These are phyloP conservation scores for Blastobotrys aristatus DNA, from an alignment of 1,139 yeast genomes.

Conservation along the genomic window DNA sequence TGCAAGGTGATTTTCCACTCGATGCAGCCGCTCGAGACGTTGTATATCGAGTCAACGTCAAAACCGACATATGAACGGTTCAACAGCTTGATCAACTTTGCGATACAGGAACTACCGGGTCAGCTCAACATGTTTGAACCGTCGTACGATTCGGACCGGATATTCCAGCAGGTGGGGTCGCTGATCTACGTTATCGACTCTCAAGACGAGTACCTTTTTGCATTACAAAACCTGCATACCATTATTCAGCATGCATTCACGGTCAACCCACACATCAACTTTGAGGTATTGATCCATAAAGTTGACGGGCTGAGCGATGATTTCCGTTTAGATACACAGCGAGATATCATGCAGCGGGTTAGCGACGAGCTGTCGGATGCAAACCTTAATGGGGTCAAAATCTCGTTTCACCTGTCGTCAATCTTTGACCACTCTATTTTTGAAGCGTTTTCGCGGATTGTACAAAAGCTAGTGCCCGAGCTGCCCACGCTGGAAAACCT, in stretches of 20 bases:
- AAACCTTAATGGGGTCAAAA: slow-evolving; percentile 87
- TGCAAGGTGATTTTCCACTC: slow-evolving; percentile 94
- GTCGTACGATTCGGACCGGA: slow-evolving; percentile 59
- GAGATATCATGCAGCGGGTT: slow-evolving; percentile 94
- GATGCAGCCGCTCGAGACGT: slow-evolving; percentile 92
- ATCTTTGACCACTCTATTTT: slow-evolving; percentile 94
- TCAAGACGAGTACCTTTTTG: slow-evolving; percentile 91
- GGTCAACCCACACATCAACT: slow-evolving; percentile 78
- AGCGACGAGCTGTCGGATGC: slow-evolving; percentile 88
- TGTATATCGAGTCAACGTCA: slow-evolving; percentile 84
- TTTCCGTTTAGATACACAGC: slow-evolving; percentile 86
- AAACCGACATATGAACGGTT: slow-evolving; percentile 59
- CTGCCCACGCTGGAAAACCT: slow-evolving; percentile 82
- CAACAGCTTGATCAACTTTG: slow-evolving; percentile 71
- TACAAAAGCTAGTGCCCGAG: slow-evolving; percentile 86
- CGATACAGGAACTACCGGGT: slow-evolving; percentile 96
- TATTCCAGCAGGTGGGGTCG: slow-evolving; percentile 85
- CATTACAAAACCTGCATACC: slow-evolving; percentile 81
- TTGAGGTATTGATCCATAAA: slow-evolving; percentile 90
- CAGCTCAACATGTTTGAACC: slow-evolving; percentile 89
- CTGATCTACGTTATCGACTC: slow-evolving; percentile 84
- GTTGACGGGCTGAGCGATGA: slow-evolving; percentile 94
- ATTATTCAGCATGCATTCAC: slow-evolving; percentile 85
- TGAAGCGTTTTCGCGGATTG: slow-evolving; percentile 90
- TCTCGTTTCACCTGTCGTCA: slow-evolving; percentile 84